Evolutionary conservation across 805 yeast genomes (phyloP), one percentile per base, ranked within the genome.

Genomic region (Zygoascus ofunaensis): DNA sequence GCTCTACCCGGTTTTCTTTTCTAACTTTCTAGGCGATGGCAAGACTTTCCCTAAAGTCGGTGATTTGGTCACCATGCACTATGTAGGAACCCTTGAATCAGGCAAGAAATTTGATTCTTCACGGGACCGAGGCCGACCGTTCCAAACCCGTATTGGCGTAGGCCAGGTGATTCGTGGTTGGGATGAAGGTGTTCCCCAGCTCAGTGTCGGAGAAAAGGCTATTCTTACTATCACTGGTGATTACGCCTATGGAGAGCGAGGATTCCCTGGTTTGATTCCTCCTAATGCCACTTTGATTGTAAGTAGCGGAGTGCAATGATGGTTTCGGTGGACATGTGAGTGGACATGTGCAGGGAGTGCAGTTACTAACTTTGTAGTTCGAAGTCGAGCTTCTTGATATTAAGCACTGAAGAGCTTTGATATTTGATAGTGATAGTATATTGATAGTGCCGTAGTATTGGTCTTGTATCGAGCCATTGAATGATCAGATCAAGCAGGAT

Each of bases 101-200:
- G 97, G 97, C 59, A 87, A 85, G 73, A 86, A 86, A 70, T 90
- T 90, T 63, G 97, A 90, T 68, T 86, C 96, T 43, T 87, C 97
- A 45, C 76, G 87, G 57, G 95, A 87, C 74, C 82, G 97, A 71
- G 92, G 92, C 61, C 79, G 82, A 66, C 96, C 97, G 54, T 90
- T 90, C 80, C 90, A 86, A 66, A 83, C 94, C 66, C 70, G 72
- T 68, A 86, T 90, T 62, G 97, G 97, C 66, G 94, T 85, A 54
- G 96, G 97, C 53, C 94, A 83, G 70, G 97, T 90, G 55, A 90
- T 90, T 70, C 79, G 79, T 62, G 97, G 97, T 55, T 90, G 97
- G 97, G 97, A 89, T 61, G 84, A 79, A 60, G 95, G 89, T 50
- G 86, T 87, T 63, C 95, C 97, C 45, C 79, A 87, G 68, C 74